Base-by-base conservation (phyloP, 495 filamentous ascomycete species). In the Hapsidospora chrysogenum region DNA sequence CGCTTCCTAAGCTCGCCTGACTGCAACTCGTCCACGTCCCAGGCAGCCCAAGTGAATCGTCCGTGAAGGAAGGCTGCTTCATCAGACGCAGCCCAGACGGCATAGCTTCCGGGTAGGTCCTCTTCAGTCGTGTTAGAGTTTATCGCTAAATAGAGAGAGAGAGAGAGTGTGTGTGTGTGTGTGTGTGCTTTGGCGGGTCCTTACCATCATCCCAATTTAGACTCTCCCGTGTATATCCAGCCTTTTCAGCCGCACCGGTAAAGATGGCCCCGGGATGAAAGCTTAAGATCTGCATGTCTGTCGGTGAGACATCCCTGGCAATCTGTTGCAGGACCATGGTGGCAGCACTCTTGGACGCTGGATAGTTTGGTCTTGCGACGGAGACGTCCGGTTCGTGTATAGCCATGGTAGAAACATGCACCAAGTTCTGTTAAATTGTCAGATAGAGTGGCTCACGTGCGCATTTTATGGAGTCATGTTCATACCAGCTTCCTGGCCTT, bases 11-110 rank as follows among this genome's bases (percentile, higher is more conserved):
- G 10, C 35, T 53, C 49, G 1, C 51, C 53, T 8, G 21, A 34
- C 37, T 45, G 41, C 35, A 72, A 29, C 51, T 72, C 66, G 5
- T 68, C 55, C 0, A 74, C 54, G 40, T 74, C 71, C 70, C 70
- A 74, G 18, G 52, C 49, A 1, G 53, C 54, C 44, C 55, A 63
- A 6, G 66, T 45, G 27, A 64, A 61, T 25, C 58, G 60, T 4
- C 68, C 68, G 22, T 63, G 61, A 5, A 72, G 40, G 41, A 67
- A 70, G n/a, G 36, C 44, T n/a, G 67, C 64, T 29, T 72, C 64
- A 1, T 53, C 42, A 4, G 50, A 55, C 2, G 58, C 52, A 2
- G 54, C 47, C 68, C 71, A 74, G 14, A 74, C 56, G 17, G 53
- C 50, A 39, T 63, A 70, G 13, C 60, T 36, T 4, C 48, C 64